Evolutionary conservation across 306 rosid genomes (phyloP), one percentile per base, ranked within the genome.

Genomic region (Hippophae gyantsensis): DNA sequence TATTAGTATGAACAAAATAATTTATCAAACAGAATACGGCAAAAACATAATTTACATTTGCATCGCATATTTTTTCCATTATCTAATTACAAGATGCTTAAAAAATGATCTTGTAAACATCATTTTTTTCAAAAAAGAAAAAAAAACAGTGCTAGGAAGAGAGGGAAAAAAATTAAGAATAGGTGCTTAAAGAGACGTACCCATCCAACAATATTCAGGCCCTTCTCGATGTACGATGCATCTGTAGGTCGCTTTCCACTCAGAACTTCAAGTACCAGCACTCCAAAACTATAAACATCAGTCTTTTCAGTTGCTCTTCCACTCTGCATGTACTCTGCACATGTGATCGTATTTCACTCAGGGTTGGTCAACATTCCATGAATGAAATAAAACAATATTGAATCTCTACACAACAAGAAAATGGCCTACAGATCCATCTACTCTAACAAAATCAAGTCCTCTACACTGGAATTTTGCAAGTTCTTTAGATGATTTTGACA

Each of bases 221-320:
- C 99, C 78, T 87, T 92, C 71, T 92, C 95, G 54, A 92, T 92
- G 73, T 78, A 88, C 1, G 96, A 84, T 43, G 99, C 90, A 72
- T 92, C 99, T 0, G 99, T 88, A 43, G 99, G 99, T 60, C 96
- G 95, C 76, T 88, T 92, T 61, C 99, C 95, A 64, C 95, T 92
- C 61, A 88, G 77, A 49, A 92, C 93, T 84, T 88, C 99, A 42
- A 92, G 99, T 65, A 84, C 81, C 75, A 88, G 65, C 64, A 92
- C 96, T 58, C 99, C 99, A 61, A 92, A 92, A 78, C 99, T 92
- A 73, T 92, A 92, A 10, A 92, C 85, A 68, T 92, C 99, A 18
- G 90, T 78, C 83, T 85, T 92, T 76, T 88, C 99, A 65, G 96
- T 92, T 70, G 99, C 99, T 76, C 99, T 92, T 42, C 99, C 99